Conservation (phyloP, 139 green algal genomes). For the Nannochloris sp. region DNA sequence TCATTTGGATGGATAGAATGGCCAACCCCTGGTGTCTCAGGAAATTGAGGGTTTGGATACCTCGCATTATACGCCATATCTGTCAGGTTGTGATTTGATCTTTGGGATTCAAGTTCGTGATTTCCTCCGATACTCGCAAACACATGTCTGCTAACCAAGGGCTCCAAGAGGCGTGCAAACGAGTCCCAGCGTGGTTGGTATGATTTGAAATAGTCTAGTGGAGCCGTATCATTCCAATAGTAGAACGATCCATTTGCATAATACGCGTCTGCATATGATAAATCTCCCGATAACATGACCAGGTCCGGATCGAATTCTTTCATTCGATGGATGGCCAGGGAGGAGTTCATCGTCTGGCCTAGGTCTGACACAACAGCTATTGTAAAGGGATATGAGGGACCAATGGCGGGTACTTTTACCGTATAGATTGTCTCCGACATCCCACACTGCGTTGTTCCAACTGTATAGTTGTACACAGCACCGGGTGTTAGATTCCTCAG, state of each 20-base stretch:
- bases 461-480: not conserved
- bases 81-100: not conserved
- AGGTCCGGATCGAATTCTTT: not conserved
- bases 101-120: not conserved
- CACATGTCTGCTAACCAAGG: not conserved
- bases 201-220: not conserved
- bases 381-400: not conserved
- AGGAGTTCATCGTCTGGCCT: not conserved
- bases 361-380: not conserved
- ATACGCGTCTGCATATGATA: conserved; percentile 1
- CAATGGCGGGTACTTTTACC: not conserved
- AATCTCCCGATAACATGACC: not conserved
- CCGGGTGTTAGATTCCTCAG: not conserved
- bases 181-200: not conserved
- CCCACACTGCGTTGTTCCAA: not conserved
- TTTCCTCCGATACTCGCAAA: conserved; percentile 1
- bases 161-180: not conserved
- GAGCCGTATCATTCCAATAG: not conserved
- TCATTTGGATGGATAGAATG: not conserved
- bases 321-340: not conserved
- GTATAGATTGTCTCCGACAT: not conserved
- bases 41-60: not conserved
- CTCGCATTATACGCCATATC: not conserved
- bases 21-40: not conserved
- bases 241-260: not conserved